These are phyloP conservation scores for Metschnikowia matae DNA, from an alignment of 805 yeast species.

Conservation along the genomic window DNA sequence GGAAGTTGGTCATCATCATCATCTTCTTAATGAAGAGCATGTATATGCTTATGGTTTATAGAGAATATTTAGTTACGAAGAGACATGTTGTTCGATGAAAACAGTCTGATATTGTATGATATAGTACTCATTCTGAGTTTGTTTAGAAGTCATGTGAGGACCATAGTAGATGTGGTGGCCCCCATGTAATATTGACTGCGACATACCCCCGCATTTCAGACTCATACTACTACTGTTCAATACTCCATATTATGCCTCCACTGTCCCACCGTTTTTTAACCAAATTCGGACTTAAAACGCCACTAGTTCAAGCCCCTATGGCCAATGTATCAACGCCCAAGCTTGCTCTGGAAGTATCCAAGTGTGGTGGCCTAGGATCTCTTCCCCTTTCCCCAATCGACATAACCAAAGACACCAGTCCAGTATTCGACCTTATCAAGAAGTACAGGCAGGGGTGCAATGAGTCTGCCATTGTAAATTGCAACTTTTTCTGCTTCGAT, in stretches of 20 bases:
- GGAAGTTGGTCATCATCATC: background rate
- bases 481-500: conserved; percentile 48
- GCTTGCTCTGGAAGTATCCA: conserved; percentile 41
- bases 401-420: conserved; percentile 19
- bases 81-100: background rate
- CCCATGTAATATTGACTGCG: background rate
- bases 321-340: conserved; percentile 49
- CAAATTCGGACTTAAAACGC: conserved; percentile 31
- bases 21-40: background rate
- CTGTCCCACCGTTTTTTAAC: background rate
- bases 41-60: background rate
- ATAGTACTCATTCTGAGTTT: background rate
- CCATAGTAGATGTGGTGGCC: background rate
- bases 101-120: background rate
- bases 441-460: conserved; percentile 17
- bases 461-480: conserved; percentile 27
- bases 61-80: background rate
- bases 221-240: background rate
- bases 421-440: conserved; percentile 11
- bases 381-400: conserved; percentile 37
- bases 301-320: conserved; percentile 58
- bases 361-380: conserved; percentile 50
- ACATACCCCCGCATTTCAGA: background rate
- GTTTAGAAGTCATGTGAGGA: background rate
- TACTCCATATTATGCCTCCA: background rate